Base-by-base conservation (phyloP, 345 rosid species). In the Salix purpurea region DNA sequence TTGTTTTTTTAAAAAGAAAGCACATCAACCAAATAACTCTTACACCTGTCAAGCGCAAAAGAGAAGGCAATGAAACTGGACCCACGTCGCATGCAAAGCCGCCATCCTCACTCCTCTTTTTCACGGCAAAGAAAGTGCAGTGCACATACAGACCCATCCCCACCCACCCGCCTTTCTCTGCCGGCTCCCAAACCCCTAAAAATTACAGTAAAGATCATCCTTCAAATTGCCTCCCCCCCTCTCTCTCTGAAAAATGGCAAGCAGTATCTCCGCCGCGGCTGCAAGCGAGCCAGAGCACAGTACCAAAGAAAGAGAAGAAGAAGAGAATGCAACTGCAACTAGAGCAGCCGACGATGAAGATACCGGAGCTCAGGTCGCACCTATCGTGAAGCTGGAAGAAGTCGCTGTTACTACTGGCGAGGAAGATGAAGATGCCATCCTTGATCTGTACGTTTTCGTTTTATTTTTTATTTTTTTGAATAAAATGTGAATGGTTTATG, bases 291-390 rank as follows among this genome's bases (percentile, higher is more conserved):
- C 92, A 36, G 83, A 85, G 54, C 87, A 28, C 60, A 86, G 77
- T 69, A 87, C 21, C 15, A 58, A 39, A 48, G 62, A 72, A 80
- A 83, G 88, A 78, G 98, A 92, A 54, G 98, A 92, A 54, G 97
- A 88, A 76, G 94, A 87, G 34, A 58, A 56, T 32, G 78, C 89
- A 0, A 87, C 87, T 26, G 89, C 91, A 18, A 50, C 23, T 16
- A 19, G 58, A 50, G 48, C 23, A 73, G 89, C 80, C 74, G 97
- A 92, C 10, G 98, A 92, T 64, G 97, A 95, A 83, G 99, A 95
- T 82, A 93, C 99, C 71, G 97, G 97, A 19, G 98, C 93, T 81
- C 97, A 90, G 78, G 85, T 92, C 23, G 97, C 97, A 26, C 97
- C 97, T 19, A 88, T 93, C 74, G 88, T 95, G 74, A 87, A 84